Percentiles rank a stretch among this genome's conserved stretches.
Conservation (phyloP, 768 basidiomycete genomes). For the Naganishia kalamii region DNA sequence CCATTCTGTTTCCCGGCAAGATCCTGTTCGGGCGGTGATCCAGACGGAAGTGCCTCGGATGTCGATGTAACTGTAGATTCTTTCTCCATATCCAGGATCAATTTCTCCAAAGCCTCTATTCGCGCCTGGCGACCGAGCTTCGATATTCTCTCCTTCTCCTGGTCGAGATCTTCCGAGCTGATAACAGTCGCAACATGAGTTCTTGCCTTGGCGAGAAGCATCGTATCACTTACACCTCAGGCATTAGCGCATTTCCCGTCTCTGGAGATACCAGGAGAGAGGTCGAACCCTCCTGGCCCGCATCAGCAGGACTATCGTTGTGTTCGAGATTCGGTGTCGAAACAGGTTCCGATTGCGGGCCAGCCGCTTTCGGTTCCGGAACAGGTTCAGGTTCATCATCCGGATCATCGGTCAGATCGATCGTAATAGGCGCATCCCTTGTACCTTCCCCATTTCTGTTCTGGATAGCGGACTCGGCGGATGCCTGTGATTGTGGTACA, state of each 20-base stretch:
- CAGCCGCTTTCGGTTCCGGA: neutral
- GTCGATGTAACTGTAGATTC: neutral
- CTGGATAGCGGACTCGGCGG: neutral
- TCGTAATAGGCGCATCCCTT: neutral
- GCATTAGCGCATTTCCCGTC: neutral
- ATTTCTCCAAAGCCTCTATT: neutral
- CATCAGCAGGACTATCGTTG: neutral
- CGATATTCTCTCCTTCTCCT: neutral
- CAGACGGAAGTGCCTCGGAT: too few relatives aligned
- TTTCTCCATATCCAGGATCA: neutral
- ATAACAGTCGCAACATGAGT: neutral
- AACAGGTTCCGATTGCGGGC: neutral
- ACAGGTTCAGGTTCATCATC: neutral
- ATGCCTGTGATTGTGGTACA: conserved; percentile 1
- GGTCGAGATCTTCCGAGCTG: neutral
- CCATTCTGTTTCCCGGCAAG: too few relatives aligned
- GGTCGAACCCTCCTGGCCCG: neutral
- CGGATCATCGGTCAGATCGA: conserved; percentile 9
- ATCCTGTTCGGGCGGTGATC: too few relatives aligned
- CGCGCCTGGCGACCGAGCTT: neutral
- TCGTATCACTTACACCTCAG: neutral
- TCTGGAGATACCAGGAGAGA: neutral
- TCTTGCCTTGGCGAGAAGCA: neutral
- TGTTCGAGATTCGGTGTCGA: neutral
- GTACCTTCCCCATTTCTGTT: neutral